A percentile compares a stretch with the other conserved stretches of the same genome.
Conservation (phyloP, 106 monocot genomes). For the Acorus calamus region DNA sequence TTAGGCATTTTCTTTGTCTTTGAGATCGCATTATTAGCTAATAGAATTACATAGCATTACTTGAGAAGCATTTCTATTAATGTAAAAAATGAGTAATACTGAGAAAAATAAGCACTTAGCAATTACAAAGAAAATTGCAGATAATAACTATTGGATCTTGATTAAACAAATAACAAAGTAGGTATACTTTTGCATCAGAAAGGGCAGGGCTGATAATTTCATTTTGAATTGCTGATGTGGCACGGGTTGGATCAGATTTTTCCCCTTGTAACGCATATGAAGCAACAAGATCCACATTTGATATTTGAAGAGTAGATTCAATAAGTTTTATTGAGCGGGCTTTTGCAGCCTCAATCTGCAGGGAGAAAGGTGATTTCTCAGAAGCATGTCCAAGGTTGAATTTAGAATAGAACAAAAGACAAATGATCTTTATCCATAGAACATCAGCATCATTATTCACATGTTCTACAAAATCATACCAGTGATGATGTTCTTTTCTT, state of each 20-base stretch:
- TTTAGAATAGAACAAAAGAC: background rate
- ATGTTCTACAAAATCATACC: conserved; percentile 23
- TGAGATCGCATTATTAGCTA: too few species aligned
- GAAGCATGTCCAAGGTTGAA: background rate
- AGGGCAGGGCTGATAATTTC: conserved; percentile 73
- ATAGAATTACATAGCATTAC: too few species aligned
- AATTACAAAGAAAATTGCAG: too few species aligned
- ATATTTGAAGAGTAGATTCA: conserved; percentile 71
- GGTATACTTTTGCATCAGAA: conserved; percentile 47
- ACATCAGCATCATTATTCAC: background rate
- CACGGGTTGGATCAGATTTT: conserved; percentile 25
- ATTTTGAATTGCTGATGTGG: conserved; percentile 60
- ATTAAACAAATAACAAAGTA: background rate
- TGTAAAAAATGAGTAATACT: too few species aligned
- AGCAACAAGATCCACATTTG: conserved; percentile 74
- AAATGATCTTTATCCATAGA: too few species aligned
- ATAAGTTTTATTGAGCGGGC: conserved; percentile 45
- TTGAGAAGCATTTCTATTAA: too few species aligned
- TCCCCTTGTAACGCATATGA: conserved; percentile 75
- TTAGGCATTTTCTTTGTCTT: too few species aligned
- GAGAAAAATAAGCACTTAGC: too few species aligned
- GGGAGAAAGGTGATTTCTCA: background rate
- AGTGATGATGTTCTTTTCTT: conserved; percentile 43
- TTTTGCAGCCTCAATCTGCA: conserved; percentile 74
- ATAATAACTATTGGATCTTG: too few species aligned